phyloP scores from a whole-genome alignment of 2,329 filamentous ascomycete genomes.

The Fusarium brevicatenulatum region DNA sequence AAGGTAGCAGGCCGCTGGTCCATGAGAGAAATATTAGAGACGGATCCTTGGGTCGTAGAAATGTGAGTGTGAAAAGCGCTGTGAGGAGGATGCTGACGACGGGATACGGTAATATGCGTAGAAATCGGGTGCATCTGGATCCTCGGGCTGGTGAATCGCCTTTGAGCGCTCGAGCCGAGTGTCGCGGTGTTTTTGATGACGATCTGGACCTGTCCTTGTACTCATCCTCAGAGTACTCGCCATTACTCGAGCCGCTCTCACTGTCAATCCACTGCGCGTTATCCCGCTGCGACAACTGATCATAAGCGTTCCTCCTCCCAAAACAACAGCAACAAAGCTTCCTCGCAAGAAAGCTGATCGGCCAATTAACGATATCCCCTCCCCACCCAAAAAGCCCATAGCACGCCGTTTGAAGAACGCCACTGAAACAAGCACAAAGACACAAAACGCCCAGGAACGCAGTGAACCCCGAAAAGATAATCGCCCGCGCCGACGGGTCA shows the following conservation, averaged over 20 bases:
- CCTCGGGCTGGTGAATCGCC: background rate
- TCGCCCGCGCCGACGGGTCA: slow-evolving; percentile 46
- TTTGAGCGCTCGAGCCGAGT: background rate
- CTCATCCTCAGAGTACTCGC: background rate
- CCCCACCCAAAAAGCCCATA: slow-evolving; percentile 44
- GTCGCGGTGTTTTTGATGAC: background rate
- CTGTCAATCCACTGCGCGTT: slow-evolving; percentile 1
- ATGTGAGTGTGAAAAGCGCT: slow-evolving; percentile 37
- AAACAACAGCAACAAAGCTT: slow-evolving; percentile 1
- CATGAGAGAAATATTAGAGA: slow-evolving; percentile 51
- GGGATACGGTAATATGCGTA: slow-evolving; percentile 32
- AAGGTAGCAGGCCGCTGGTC: slow-evolving; percentile 48
- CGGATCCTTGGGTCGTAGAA: slow-evolving; percentile 47
- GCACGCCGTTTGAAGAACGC: slow-evolving; percentile 43
- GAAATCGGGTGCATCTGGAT: slow-evolving; percentile 1
- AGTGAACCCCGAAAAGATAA: slow-evolving; percentile 49
- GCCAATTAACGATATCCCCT: slow-evolving; percentile 46
- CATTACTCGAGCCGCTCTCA: background rate
- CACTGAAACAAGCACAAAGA: slow-evolving; percentile 32
- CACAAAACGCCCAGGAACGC: slow-evolving; percentile 40
- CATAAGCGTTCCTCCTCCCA: slow-evolving; percentile 10
- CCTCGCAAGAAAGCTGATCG: slow-evolving; percentile 27
- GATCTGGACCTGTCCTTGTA: slow-evolving; percentile 27
- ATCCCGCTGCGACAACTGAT: slow-evolving; percentile 17
- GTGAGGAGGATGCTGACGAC: slow-evolving; percentile 41